phyloP scores from a whole-genome alignment of 179 eudicot genomes.

The Beta corolliflora region DNA sequence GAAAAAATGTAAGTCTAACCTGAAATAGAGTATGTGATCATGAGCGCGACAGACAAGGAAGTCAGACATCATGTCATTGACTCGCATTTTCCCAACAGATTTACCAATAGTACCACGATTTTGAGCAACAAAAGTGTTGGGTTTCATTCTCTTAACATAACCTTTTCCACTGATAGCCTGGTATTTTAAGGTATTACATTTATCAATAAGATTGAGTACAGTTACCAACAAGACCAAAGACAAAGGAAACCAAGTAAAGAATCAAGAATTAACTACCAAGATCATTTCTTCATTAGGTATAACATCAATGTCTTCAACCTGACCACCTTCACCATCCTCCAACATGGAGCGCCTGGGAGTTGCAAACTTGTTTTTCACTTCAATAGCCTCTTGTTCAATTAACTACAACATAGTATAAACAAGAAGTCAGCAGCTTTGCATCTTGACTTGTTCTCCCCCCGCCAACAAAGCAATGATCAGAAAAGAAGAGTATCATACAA shows the following conservation, averaged over 20 bases:
- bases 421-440: slow-evolving; percentile 12
- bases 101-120: slow-evolving; percentile 91
- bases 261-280: slow-evolving; percentile 49
- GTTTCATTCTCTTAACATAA: slow-evolving; percentile 92
- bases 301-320: slow-evolving; percentile 88
- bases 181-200: slow-evolving; percentile 20
- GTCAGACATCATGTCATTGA: slow-evolving; percentile 93
- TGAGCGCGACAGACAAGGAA: slow-evolving; percentile 91
- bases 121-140: slow-evolving; percentile 84
- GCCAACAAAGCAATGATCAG: slow-evolving; percentile 1
- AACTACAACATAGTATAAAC: slow-evolving; percentile 40
- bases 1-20: slow-evolving; percentile 43
- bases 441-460: background rate
- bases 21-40: slow-evolving; percentile 86
- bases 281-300: slow-evolving; percentile 96
- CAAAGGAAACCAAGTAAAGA: background rate
- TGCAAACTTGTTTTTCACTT: slow-evolving; percentile 80
- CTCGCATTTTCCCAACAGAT: slow-evolving; percentile 93
- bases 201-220: background rate
- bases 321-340: slow-evolving; percentile 81
- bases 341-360: slow-evolving; percentile 80
- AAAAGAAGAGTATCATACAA: background rate
- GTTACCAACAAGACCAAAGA: slow-evolving; percentile 4
- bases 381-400: slow-evolving; percentile 90
- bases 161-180: slow-evolving; percentile 98